Evolutionary conservation across 192 early-diverging fungal genomes (phyloP), one percentile per base, ranked within the genome.

Genomic region (Bifiguratus adelaidae): DNA sequence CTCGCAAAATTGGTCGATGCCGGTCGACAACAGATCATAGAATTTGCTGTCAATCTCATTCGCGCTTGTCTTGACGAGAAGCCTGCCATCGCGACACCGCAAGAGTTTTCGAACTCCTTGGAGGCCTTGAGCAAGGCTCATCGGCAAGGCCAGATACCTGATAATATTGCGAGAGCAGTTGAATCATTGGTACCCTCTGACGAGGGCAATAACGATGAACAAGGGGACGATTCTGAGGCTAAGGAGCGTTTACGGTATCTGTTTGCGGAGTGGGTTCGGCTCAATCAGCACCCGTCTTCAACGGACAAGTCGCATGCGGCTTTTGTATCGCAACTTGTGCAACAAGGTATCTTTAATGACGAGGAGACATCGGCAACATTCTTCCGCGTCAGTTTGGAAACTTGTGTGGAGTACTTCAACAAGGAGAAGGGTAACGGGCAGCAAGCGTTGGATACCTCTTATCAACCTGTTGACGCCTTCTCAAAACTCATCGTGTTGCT

Each of bases 391-490:
- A 88, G 86, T 61, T 85, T 86, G 0, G 91, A 95, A 59, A 73
- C 87, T 19, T 79, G 82, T 23, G 71, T 96, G 15, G 80, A 94
- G 16, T 71, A 73, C 44, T 88, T 81, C 24, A 65, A 80, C 44
- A 83, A 85, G 62, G 50, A 70, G 60, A 72, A 74, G 44, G 44
- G 64, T 19, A 42, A 52, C 1, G 50, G 50, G 1, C 73, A 71
- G n/a, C 26, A 61, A 15, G 46, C 56, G 22, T 67, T 72, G 9
- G 53, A 61, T 5, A 53, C 68, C 0, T 68, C 76, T 4, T 91
- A 86, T 65, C 82, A 88, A 44, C 85, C 89, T 2, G 82, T 95
- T 2, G 94, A 99, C 58, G 94, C 96, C 4, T 89, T 95, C 48
- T 86, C 91, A 1, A 83, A 84, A 34, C 62, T 99, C 20, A 80